Percentiles rank a stretch among this genome's conserved stretches.
phyloP scores from a whole-genome alignment of 2,329 filamentous ascomycete genomes.

The Clonostachys sp. region DNA sequence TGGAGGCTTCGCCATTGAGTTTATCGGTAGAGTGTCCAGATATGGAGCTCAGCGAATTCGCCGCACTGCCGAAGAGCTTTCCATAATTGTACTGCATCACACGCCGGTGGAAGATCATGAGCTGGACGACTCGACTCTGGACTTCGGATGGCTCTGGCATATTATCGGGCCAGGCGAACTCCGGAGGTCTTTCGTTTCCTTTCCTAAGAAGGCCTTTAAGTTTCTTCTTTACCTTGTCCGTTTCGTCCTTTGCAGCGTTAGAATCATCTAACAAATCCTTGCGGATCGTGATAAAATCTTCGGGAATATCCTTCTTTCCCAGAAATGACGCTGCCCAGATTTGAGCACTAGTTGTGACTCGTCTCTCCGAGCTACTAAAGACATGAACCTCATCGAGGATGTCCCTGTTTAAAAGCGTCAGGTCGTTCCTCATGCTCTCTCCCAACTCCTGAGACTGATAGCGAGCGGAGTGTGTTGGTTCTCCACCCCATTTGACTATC shows the following conservation, averaged over 20 bases:
- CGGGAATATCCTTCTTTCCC: conserved; percentile 76
- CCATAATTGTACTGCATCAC: conserved; percentile 94
- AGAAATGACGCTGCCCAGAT: conserved; percentile 92
- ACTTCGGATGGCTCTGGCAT: conserved; percentile 94
- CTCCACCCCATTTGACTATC: conserved; percentile 98
- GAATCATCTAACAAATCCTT: conserved; percentile 97
- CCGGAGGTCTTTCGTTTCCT: conserved; percentile 86
- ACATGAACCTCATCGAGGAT: conserved; percentile 89
- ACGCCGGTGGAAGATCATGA: conserved; percentile 95
- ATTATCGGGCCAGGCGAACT: conserved; percentile 97
- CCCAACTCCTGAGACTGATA: conserved; percentile 96
- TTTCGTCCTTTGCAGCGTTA: conserved; percentile 97
- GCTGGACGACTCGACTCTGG: conserved; percentile 82
- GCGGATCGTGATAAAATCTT: conserved; percentile 83
- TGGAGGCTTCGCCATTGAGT: conserved; percentile 31
- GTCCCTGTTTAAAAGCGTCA: conserved; percentile 87
- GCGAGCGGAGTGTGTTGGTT: conserved; percentile 93
- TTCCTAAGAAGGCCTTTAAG: conserved; percentile 87
- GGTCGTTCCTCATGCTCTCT: conserved; percentile 91
- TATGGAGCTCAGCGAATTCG: conserved; percentile 56
- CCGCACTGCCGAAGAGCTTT: conserved; percentile 66
- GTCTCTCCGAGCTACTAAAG: conserved; percentile 91
- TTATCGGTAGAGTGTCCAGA: conserved; percentile 46
- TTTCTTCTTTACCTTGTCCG: conserved; percentile 99
- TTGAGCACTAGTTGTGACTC: conserved; percentile 92